Percentiles rank a stretch among this genome's conserved stretches.
These are phyloP conservation scores for Coemansia sp. DNA, from an alignment of 192 early-diverging fungal species.

Conservation along the genomic window DNA sequence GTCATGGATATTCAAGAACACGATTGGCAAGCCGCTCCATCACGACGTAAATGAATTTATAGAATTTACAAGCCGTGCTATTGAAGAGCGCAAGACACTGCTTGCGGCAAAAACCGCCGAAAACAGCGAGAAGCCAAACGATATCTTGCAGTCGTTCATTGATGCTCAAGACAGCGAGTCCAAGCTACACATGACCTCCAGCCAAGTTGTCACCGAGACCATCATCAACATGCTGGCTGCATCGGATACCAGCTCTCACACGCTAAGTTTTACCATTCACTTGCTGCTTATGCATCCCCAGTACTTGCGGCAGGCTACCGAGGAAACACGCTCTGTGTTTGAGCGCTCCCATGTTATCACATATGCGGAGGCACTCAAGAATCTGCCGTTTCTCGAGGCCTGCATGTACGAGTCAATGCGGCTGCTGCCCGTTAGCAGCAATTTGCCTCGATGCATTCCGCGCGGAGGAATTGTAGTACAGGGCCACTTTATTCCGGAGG, in stretches of 20 bases:
- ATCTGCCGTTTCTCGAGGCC: conserved; percentile 42
- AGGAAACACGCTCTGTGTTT: conserved; percentile 30
- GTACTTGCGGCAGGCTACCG: conserved; percentile 2
- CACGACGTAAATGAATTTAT: conserved; percentile 22
- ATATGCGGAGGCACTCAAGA: conserved; percentile 20
- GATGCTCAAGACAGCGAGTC: conserved; percentile 44
- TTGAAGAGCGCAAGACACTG: conserved; percentile 23
- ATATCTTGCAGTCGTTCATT: conserved; percentile 46
- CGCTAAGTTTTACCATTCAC: conserved; percentile 44
- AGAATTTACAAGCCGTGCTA: conserved; percentile 18
- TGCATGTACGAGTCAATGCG: conserved; percentile 48
- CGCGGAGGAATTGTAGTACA: conserved; percentile 37
- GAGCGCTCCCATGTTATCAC: conserved; percentile 15
- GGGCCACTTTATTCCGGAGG: conserved; percentile 43
- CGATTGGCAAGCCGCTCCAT: conserved; percentile 17
- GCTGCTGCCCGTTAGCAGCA: conserved; percentile 24
- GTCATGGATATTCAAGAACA: conserved; percentile 12
- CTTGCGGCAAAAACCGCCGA: neutral
- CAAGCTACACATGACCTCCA: conserved; percentile 27
- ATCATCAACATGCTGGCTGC: conserved; percentile 40
- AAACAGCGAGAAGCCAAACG: conserved; percentile 8
- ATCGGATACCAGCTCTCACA: conserved; percentile 39
- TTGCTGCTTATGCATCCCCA: conserved; percentile 38
- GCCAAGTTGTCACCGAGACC: conserved; percentile 38
- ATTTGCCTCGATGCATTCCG: conserved; percentile 33